Percentiles rank a stretch among this genome's conserved stretches.
These are phyloP conservation scores for Hirsutella rhossiliensis DNA, from an alignment of 2,329 filamentous ascomycete genomes.

Conservation along the genomic window DNA sequence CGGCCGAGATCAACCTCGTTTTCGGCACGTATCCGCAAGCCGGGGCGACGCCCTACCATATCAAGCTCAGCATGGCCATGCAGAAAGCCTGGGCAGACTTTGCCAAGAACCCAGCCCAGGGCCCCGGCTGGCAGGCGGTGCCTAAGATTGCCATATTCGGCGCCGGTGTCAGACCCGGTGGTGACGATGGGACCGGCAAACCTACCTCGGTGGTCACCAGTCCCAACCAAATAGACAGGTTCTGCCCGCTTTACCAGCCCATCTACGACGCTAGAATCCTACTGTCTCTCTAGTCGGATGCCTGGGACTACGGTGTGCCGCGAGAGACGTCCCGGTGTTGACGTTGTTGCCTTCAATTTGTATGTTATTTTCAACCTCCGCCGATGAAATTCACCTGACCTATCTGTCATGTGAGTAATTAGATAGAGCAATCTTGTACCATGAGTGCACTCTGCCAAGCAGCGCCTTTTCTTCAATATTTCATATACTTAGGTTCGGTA, in stretches of 20 bases:
- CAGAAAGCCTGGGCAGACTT: slow-evolving; percentile 17
- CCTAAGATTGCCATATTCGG: slow-evolving; percentile 13
- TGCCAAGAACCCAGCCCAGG: slow-evolving; percentile 12
- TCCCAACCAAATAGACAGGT: not conserved
- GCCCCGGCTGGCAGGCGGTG: slow-evolving; percentile 12
- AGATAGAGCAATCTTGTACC: too few relatives aligned
- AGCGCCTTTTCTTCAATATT: too few relatives aligned
- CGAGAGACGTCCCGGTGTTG: too few relatives aligned
- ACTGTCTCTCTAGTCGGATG: too few relatives aligned
- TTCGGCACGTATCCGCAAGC: slow-evolving; percentile 22
- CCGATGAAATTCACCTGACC: too few relatives aligned
- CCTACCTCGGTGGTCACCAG: not conserved
- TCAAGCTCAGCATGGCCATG: slow-evolving; percentile 9
- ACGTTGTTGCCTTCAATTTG: too few relatives aligned
- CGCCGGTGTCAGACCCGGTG: slow-evolving; percentile 6
- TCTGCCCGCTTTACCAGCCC: not conserved
- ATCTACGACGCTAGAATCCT: not conserved
- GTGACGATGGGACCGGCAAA: not conserved
- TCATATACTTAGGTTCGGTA: too few relatives aligned
- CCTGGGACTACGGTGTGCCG: too few relatives aligned
- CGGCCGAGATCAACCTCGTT: slow-evolving; percentile 28
- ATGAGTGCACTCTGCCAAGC: too few relatives aligned
- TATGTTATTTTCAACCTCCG: too few relatives aligned
- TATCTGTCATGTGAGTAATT: too few relatives aligned
- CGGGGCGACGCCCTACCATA: slow-evolving; percentile 10